A percentile compares a stretch with the other conserved stretches of the same genome.
These are phyloP conservation scores for Trichoderma oligosporum DNA, from an alignment of 2,329 filamentous ascomycete genomes.

Conservation along the genomic window DNA sequence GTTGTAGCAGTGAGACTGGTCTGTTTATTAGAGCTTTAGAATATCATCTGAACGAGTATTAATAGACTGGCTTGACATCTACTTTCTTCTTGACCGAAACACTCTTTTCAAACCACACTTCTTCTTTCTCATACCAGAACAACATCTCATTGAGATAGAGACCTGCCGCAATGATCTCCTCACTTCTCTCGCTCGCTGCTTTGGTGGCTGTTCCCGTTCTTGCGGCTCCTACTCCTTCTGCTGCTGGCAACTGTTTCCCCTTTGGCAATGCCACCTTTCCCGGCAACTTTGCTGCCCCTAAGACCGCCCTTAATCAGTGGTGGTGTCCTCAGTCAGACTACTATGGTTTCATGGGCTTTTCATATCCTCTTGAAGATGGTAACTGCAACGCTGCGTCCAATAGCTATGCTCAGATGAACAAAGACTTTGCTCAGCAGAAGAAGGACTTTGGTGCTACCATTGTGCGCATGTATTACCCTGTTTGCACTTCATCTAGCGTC, in stretches of 20 bases:
- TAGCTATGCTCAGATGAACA: slow-evolving; percentile 22
- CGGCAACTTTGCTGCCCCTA: slow-evolving; percentile 16
- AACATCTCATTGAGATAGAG: not conserved
- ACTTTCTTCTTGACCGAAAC: not conserved
- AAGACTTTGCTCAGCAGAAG: slow-evolving; percentile 25
- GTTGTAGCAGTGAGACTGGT: no score
- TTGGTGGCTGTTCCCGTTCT: slow-evolving; percentile 16
- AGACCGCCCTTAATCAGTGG: slow-evolving; percentile 20
- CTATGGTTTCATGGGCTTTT: slow-evolving; percentile 25
- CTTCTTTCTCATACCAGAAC: not conserved
- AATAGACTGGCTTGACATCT: slow-evolving; percentile 12
- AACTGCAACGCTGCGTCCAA: slow-evolving; percentile 21
- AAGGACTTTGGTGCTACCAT: slow-evolving; percentile 24
- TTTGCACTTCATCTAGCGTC: slow-evolving; percentile 21
- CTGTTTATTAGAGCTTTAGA: not conserved
- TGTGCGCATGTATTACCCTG: slow-evolving; percentile 25
- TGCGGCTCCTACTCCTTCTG: slow-evolving; percentile 10
- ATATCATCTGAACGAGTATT: slow-evolving; percentile 10
- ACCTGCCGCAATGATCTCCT: slow-evolving; percentile 11
- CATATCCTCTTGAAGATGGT: slow-evolving; percentile 23
- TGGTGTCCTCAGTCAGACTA: slow-evolving; percentile 24
- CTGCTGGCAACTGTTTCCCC: slow-evolving; percentile 22
- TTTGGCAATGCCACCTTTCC: slow-evolving; percentile 21
- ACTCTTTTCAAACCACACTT: not conserved
- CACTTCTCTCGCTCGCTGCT: slow-evolving; percentile 17